These are phyloP conservation scores for Linum trigynum DNA, from an alignment of 345 rosid genomes.

Conservation along the genomic window DNA sequence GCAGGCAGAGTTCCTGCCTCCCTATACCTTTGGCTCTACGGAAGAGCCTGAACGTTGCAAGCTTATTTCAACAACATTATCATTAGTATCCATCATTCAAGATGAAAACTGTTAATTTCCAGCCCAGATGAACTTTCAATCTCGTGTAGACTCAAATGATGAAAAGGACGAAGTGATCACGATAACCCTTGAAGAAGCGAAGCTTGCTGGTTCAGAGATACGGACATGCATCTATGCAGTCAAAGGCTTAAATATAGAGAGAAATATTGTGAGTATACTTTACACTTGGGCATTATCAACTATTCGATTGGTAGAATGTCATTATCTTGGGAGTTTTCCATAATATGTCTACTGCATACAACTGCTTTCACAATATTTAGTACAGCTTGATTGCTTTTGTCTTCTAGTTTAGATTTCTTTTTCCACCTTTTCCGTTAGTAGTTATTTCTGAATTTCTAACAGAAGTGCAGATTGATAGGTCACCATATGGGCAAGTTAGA, in stretches of 20 bases:
- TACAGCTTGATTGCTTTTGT: neutral
- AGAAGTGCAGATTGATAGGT: conserved; percentile 50
- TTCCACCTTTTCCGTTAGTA: neutral
- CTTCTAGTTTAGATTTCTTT: neutral
- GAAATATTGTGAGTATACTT: conserved; percentile 21
- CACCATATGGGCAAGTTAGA: conserved; percentile 22
- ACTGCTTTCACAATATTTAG: neutral
- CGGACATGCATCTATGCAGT: neutral
- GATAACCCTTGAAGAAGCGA: neutral
- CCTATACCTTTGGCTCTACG: too few species aligned
- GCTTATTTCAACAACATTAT: too few species aligned
- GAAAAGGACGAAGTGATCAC: too few species aligned
- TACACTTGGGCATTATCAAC: neutral
- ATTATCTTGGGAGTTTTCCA: neutral
- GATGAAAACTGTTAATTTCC: too few species aligned
- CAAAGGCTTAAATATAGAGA: conserved; percentile 18
- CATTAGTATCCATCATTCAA: too few species aligned
- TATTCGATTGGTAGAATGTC: conserved; percentile 2
- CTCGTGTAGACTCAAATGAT: too few species aligned
- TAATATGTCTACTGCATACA: neutral
- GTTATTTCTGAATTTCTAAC: conserved; percentile 15
- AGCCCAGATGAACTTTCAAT: too few species aligned
- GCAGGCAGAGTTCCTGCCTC: too few species aligned
- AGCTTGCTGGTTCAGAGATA: conserved; percentile 11
- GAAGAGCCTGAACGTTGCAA: too few species aligned